phyloP scores from a whole-genome alignment of 164 flowering plant species.

The Vitis cinerea region DNA sequence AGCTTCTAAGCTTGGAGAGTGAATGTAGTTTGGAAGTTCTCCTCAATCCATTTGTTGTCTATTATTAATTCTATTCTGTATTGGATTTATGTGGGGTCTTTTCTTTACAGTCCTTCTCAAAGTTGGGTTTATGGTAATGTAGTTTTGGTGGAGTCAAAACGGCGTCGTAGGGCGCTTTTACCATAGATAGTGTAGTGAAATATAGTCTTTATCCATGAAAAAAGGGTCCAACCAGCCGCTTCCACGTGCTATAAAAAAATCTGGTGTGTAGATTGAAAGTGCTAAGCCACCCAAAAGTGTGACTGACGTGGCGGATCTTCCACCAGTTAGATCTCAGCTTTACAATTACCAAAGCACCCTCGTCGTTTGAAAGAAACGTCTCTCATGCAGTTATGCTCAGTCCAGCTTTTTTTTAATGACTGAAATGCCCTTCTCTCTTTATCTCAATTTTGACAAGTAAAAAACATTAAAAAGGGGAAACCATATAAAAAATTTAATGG shows the following conservation, averaged over 20 bases:
- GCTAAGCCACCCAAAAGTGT: constrained; percentile 5
- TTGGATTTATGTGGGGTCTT: too few relatives aligned
- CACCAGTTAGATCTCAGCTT: constrained; percentile 7
- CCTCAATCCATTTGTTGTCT: neutral
- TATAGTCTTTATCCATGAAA: neutral
- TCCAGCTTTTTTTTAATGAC: neutral
- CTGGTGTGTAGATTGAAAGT: neutral
- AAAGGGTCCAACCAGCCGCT: constrained; percentile 16
- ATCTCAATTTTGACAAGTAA: neutral
- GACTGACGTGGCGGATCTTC: constrained; percentile 25
- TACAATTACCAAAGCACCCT: constrained; percentile 16
- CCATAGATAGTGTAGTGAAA: neutral
- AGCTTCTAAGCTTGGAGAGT: neutral
- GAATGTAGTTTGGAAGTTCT: neutral
- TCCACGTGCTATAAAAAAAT: constrained; percentile 29
- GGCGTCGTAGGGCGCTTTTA: neutral
- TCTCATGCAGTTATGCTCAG: neutral
- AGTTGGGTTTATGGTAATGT: neutral
- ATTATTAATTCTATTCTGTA: too few relatives aligned
- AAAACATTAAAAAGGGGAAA: neutral
- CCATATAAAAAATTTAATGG: too few relatives aligned
- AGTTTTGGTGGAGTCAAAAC: neutral
- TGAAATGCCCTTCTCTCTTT: neutral
- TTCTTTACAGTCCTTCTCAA: too few relatives aligned
- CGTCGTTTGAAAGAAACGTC: neutral